Evolutionary conservation across 2,329 filamentous ascomycete species (phyloP).

Genomic region (Sporothrix sp.): DNA sequence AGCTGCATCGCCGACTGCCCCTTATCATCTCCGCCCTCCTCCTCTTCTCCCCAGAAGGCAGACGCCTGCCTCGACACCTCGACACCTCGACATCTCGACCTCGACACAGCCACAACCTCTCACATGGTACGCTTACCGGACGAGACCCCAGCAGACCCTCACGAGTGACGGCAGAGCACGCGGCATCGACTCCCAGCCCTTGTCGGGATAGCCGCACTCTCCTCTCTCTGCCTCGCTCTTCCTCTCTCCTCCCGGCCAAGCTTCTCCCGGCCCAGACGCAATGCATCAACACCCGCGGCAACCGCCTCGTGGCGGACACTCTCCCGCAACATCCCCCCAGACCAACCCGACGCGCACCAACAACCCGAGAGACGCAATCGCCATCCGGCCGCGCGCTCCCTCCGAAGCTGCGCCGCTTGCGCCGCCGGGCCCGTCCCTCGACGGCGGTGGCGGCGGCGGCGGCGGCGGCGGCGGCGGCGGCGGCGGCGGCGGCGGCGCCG

Average conservation of each 20-base stretch:
- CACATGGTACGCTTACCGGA: too few species aligned
- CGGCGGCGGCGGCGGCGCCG: too few species aligned
- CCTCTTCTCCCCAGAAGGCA: neutral
- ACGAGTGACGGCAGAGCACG: constrained; percentile 2
- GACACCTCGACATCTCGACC: too few species aligned
- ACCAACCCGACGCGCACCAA: constrained; percentile 64
- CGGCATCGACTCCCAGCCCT: neutral
- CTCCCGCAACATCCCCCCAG: constrained; percentile 61
- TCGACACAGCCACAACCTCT: too few species aligned
- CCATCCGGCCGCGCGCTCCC: constrained; percentile 33
- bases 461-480: neutral
- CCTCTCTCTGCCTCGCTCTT: too few species aligned
- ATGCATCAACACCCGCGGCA: constrained; percentile 91
- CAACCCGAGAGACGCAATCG: constrained; percentile 57
- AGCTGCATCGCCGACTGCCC: neutral
- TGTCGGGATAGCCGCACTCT: too few species aligned
- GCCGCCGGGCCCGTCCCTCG: constrained; percentile 21
- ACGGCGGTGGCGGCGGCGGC: constrained; percentile 23
- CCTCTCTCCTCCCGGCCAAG: too few species aligned
- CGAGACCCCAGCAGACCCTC: constrained; percentile 9
- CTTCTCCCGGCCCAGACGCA: too few species aligned
- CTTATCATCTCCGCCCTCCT: neutral
- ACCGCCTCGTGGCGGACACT: constrained; percentile 55
- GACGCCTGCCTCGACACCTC: too few species aligned
- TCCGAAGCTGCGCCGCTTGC: constrained; percentile 38